Base-by-base conservation (phyloP, 768 basidiomycete genomes). In the Boletus rubroflammeus region DNA sequence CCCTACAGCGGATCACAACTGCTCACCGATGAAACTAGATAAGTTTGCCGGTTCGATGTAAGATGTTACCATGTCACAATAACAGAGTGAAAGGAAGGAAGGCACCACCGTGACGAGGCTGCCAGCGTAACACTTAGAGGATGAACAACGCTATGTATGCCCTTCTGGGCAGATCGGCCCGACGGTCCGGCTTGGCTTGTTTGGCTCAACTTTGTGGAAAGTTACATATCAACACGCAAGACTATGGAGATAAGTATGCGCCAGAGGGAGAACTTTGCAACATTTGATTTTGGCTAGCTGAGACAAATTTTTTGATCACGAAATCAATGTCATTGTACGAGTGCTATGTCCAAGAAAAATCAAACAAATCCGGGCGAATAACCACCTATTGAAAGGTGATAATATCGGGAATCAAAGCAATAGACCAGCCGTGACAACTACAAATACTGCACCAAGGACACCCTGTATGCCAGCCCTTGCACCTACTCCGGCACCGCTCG, bases 371-470 rank as follows among this genome's bases (percentile, higher is more conserved):
- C 26, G 19, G 21, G 38, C 9, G 14, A 28, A 42, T 6, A 15
- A 21, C 19, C 15, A 19, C 40, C 23, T 15, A 17, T 8, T 0
- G 17, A 19, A 21, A 23, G 14, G 17, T 5, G 11, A 47, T 13
- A 34, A 25, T 8, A 14, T 7, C 9, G 5, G 15, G 15, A n/a
- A 47, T 43, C 29, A 64, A 44, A 66, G 41, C 34, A 60, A 54
- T 15, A 60, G 8, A 28, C 52, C 44, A 34, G 26, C 50, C 6
- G 44, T 13, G 47, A 39, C 44, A n/a, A 51, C 51, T 7, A 21
- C 51, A 10, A 59, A 50, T 15, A 26, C 48, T 4, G 46, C 38
- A 3, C 62, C 54, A 38, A 67, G 6, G 21, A 55, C 23, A 19
- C 54, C 51, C 28, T 45, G 48, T 2, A 60, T 35, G 25, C 55